Evolutionary conservation across 495 filamentous ascomycete species (phyloP).

Genomic region (Platismatia glauca): DNA sequence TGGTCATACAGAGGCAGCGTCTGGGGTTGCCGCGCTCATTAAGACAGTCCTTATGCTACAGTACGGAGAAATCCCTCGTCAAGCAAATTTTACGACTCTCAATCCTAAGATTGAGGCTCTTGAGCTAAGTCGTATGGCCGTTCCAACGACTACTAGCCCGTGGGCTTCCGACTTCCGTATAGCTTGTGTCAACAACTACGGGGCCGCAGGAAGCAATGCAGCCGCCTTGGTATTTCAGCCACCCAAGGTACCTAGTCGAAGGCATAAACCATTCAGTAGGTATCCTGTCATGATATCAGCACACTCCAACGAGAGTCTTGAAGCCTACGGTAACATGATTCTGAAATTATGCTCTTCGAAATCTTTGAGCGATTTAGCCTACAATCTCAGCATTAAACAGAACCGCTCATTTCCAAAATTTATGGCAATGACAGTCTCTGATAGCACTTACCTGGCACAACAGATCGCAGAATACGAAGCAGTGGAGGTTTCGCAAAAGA

Average conservation of each 20-base stretch:
- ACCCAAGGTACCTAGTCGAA: constrained; percentile 16
- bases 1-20: constrained; percentile 34
- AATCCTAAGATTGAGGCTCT: constrained; percentile 33
- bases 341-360: not conserved
- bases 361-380: not conserved
- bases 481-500: too few species aligned
- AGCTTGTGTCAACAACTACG: constrained; percentile 38
- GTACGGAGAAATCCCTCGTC: constrained; percentile 31
- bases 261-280: too few species aligned
- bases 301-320: constrained; percentile 28
- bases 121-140: constrained; percentile 27
- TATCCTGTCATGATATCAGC: constrained; percentile 31
- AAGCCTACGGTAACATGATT: not conserved
- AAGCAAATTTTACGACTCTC: constrained; percentile 30
- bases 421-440: too few species aligned
- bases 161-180: constrained; percentile 18
- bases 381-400: not conserved
- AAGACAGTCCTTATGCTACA: constrained; percentile 32
- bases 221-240: constrained; percentile 23
- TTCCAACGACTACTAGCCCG: constrained; percentile 29
- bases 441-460: too few species aligned
- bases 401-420: not conserved
- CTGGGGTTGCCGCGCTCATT: constrained; percentile 29
- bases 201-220: constrained; percentile 39
- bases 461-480: too few species aligned